Evolutionary conservation across 2,329 filamentous ascomycete species (phyloP).

Genomic region (Helicocarpus griseus): DNA sequence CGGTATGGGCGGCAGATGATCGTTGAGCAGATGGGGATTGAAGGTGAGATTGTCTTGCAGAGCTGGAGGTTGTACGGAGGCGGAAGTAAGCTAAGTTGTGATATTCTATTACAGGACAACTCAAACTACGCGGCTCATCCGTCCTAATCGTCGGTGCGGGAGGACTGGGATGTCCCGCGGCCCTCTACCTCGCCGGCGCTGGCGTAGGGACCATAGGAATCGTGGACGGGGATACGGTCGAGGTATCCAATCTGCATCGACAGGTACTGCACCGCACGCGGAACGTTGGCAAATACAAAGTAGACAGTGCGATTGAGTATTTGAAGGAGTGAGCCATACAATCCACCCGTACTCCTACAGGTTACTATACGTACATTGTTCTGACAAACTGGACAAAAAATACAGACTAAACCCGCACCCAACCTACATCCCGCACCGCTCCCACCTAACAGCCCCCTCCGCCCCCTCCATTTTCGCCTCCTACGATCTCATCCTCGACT

Average conservation of each 20-base stretch:
- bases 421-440: conserved; percentile 51
- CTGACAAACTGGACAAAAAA: neutral
- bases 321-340: conserved; percentile 42
- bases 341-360: neutral
- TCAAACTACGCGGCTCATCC: conserved; percentile 57
- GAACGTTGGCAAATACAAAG: conserved; percentile 66
- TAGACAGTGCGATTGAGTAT: conserved; percentile 61
- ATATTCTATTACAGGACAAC: conserved; percentile 51
- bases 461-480: conserved; percentile 54
- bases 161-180: conserved; percentile 83
- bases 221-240: conserved; percentile 79
- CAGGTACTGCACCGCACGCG: conserved; percentile 72
- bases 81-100: neutral
- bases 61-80: neutral
- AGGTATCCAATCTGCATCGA: conserved; percentile 82
- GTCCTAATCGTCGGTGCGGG: conserved; percentile 81
- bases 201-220: conserved; percentile 77
- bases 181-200: conserved; percentile 83
- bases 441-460: conserved; percentile 59
- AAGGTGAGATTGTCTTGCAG: conserved; percentile 41
- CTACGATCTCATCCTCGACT: conserved; percentile 86
- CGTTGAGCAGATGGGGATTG: conserved; percentile 67
- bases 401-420: conserved; percentile 62
- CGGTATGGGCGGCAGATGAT: conserved; percentile 89
- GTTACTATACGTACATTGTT: neutral